phyloP scores from a whole-genome alignment of 148 eudicot genomes.

The Vaccinium corymbosum region DNA sequence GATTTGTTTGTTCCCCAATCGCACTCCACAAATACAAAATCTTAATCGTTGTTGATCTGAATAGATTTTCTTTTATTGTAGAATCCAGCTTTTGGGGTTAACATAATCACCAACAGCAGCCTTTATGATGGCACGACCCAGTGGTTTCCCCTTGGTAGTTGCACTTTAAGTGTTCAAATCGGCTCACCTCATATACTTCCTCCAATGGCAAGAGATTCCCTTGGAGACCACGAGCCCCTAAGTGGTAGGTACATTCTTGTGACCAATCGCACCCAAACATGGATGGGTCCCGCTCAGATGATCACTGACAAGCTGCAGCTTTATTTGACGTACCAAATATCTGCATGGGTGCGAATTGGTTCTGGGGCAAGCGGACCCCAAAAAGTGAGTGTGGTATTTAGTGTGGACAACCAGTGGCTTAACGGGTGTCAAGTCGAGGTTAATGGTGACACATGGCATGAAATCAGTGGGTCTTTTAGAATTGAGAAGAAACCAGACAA shows the following conservation, averaged over 20 bases:
- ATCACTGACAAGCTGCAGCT: conserved; percentile 77
- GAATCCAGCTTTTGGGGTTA: conserved; percentile 67
- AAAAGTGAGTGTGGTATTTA: conserved; percentile 63
- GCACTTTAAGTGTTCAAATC: conserved; percentile 47
- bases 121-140: conserved; percentile 67
- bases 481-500: conserved; percentile 70
- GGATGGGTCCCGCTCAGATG: conserved; percentile 99
- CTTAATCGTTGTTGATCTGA: neutral
- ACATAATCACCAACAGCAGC: conserved; percentile 68
- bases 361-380: conserved; percentile 61
- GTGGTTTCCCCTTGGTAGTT: conserved; percentile 87
- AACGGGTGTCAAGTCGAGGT: conserved; percentile 86
- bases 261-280: conserved; percentile 72
- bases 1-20: neutral
- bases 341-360: conserved; percentile 85
- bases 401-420: conserved; percentile 85
- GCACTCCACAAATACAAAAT: neutral
- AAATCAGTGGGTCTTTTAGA: conserved; percentile 84
- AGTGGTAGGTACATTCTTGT: conserved; percentile 72
- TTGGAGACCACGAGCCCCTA: conserved; percentile 56
- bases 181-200: conserved; percentile 91
- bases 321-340: conserved; percentile 80
- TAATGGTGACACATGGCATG: conserved; percentile 70
- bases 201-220: conserved; percentile 74
- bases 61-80: conserved; percentile 19